Evolutionary conservation across 2,329 filamentous ascomycete species (phyloP), one percentile per base, ranked within the genome.

Genomic region (Colletotrichum theobromicola): DNA sequence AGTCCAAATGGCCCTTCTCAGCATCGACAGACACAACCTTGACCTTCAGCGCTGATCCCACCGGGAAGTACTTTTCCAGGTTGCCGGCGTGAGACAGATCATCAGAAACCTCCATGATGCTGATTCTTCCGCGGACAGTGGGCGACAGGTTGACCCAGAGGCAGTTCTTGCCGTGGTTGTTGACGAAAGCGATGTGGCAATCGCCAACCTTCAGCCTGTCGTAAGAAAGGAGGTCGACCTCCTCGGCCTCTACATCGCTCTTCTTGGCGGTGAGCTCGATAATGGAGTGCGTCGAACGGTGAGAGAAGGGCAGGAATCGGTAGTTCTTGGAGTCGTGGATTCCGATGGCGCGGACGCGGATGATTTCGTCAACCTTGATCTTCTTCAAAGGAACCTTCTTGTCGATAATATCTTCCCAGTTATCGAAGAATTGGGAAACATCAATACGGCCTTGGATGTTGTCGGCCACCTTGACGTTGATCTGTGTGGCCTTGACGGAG

Each of bases 71-170:
- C 76, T 91, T 89, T 62, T 92, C 89, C 4, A 98, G 85, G 79
- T 98, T 91, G 35, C 93, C 91, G 42, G 98, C 87, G 69, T 94
- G 89, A 9, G 95, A 94, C 61, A 98, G 86, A 82, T 98, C 95
- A 79, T 98, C 94, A 0, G 95, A 95, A 10, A 97, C 91, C 80
- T 98, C 96, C 82, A 97, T 92, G 76, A 94, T 90, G 68, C 92
- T 92, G 70, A 99, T 91, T 65, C 95, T 92, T 70, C 97, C 97
- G 74, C 96, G 93, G 18, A 99, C 92, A 67, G 93, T 95, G 8
- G 97, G 95, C 2, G 96, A 95, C 26, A 99, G 85, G 80, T 95
- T 98, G 60, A 97, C 93, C 96, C 97, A 98, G 26, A 98, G 88
- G 80, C 91, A 94, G 77, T 94, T 92, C 32, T 94, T 90, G 26